Percentiles rank a stretch among this genome's conserved stretches.
Conservation (phyloP, 2,329 filamentous ascomycete species). For the Phaeosphaeria sp. region DNA sequence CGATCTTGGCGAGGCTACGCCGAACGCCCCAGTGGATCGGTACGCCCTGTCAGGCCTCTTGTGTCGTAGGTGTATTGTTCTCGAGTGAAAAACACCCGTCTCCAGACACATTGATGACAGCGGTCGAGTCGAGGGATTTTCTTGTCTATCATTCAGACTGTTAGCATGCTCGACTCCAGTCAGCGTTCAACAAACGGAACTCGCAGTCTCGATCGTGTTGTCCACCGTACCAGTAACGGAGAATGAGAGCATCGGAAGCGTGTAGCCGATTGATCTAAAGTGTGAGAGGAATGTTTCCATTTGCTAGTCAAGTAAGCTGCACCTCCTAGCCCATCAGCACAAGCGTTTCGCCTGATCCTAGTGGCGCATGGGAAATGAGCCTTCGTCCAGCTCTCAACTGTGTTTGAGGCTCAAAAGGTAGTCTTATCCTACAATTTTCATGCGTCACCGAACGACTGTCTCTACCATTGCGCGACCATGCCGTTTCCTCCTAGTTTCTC, state of each 20-base stretch:
- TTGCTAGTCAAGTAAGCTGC: not conserved
- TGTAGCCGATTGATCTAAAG: too few relatives aligned
- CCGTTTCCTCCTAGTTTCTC: not conserved
- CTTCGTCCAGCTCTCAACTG: not conserved
- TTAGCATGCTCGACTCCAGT: too few relatives aligned
- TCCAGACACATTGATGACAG: not conserved
- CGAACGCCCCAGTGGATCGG: not conserved
- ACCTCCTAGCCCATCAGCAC: not conserved
- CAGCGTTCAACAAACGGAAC: too few relatives aligned
- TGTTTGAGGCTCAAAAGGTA: not conserved
- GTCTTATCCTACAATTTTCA: not conserved
- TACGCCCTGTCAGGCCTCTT: conserved; percentile 1
- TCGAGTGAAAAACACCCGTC: not conserved
- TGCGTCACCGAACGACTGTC: not conserved
- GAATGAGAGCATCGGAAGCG: too few relatives aligned
- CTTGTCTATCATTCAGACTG: too few relatives aligned
- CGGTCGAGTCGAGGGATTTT: too few relatives aligned
- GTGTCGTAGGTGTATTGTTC: not conserved
- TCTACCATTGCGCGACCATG: not conserved
- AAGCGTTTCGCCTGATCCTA: not conserved
- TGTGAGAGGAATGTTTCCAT: not conserved
- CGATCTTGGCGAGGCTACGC: not conserved
- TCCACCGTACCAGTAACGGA: too few relatives aligned
- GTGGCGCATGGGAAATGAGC: not conserved
- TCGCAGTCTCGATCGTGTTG: too few relatives aligned